Base-by-base conservation (phyloP, 2,329 filamentous ascomycete species). In the Helotiales sp. region DNA sequence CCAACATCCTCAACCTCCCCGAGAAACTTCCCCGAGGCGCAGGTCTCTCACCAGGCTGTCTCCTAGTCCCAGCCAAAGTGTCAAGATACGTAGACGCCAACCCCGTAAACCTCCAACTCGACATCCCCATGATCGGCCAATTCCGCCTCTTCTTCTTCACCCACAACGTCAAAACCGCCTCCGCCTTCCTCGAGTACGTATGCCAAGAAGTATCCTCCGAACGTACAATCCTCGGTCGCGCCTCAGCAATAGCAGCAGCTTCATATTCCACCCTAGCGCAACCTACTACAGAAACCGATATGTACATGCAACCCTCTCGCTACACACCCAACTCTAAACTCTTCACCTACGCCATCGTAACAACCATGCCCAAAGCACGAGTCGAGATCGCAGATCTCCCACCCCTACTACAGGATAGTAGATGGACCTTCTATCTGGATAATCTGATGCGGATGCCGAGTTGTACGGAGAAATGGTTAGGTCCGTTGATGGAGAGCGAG, bases 51-150 rank as follows among this genome's bases (percentile, higher is more conserved):
- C 72, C 76, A 0, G 76, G 76, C 0, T 65, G 69, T 5, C 68
- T 84, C 0, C 71, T 82, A 9, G 77, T 76, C 2, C 89, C 89
- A 2, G 86, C 86, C 38, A 88, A 84, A 72, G 88, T 87, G 17
- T 89, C 87, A 0, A 81, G 89, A 27, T 91, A 88, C 69, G 82
- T 91, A 52, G 89, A 93, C 72, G 86, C 88, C 3, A 93, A 92
- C 66, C 89, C 89, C 0, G 84, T 93, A 40, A 86, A 92, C 65
- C 76, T 92, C 27, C 88, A 93, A 69, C 82, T 91, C 5, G 89
- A 92, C 67, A 89, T 92, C 44, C 89, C 89, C 1, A 82, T 91
- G 72, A 76, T 92, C 5, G 86, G 89, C 25, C 89, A 93, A 68
- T 93, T 92, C 76, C 82, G 87, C 49, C 81, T 91, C 46, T 91